Percentiles rank a stretch among this genome's conserved stretches.
phyloP scores from a whole-genome alignment of 2,329 filamentous ascomycete species.

The Juglanconis juglandina region DNA sequence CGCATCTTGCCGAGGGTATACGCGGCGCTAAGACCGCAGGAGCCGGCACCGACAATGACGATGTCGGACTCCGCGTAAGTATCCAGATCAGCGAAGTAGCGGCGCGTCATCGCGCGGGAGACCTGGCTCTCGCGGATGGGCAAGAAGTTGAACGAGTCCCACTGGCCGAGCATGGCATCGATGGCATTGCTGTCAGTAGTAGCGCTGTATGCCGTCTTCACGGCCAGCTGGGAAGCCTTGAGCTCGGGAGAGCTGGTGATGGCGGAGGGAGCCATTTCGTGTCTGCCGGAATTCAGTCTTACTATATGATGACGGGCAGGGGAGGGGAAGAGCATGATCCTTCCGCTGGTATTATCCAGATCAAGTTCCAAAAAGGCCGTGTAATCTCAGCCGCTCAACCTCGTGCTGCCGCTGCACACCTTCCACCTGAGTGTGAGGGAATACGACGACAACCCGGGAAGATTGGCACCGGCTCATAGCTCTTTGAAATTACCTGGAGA shows the following conservation, averaged over 20 bases:
- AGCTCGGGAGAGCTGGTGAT: constrained; percentile 53
- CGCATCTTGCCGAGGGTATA: constrained; percentile 80
- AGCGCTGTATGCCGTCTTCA: constrained; percentile 38
- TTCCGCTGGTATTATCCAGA: constrained; percentile 62
- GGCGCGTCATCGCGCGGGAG: constrained; percentile 86
- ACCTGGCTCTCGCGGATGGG: constrained; percentile 91
- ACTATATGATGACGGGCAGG: constrained; percentile 34
- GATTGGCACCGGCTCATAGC: constrained; percentile 34
- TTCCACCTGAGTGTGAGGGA: neutral
- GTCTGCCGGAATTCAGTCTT: constrained; percentile 30
- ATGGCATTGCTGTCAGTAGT: constrained; percentile 48
- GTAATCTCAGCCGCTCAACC: constrained; percentile 34
- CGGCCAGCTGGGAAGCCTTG: constrained; percentile 25
- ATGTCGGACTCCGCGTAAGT: constrained; percentile 88
- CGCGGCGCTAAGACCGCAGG: constrained; percentile 79
- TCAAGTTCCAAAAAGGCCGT: constrained; percentile 36
- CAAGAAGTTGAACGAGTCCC: constrained; percentile 78
- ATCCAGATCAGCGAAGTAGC: constrained; percentile 90
- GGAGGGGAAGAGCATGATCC: constrained; percentile 78
- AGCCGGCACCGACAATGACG: constrained; percentile 88
- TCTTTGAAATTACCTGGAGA: constrained; percentile 31
- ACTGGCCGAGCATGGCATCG: constrained; percentile 68
- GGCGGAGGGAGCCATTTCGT: constrained; percentile 74
- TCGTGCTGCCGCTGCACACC: neutral
- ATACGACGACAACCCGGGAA: constrained; percentile 1